Evolutionary conservation across 768 basidiomycete genomes (phyloP).

Genomic region (Termitomyces sp.): DNA sequence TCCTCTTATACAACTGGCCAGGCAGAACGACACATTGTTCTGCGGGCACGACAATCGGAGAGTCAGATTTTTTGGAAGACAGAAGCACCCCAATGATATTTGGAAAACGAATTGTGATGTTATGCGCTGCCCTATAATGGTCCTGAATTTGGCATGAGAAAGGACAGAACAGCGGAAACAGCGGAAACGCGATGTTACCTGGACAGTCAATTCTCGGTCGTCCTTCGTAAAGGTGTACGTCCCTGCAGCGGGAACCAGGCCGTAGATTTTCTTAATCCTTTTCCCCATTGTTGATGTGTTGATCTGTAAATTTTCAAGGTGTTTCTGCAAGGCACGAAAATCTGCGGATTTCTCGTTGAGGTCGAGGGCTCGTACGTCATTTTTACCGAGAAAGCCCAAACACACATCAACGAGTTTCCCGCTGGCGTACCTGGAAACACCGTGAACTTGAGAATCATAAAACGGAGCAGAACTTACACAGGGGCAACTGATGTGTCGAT

Average conservation of each 20-base stretch:
- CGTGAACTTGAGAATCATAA: not conserved
- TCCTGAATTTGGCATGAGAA: slow-evolving; percentile 26
- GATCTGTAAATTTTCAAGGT: slow-evolving; percentile 33
- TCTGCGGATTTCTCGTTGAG: slow-evolving; percentile 16
- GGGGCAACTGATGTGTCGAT: slow-evolving; percentile 44
- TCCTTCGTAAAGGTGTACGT: slow-evolving; percentile 35
- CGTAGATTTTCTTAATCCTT: slow-evolving; percentile 31
- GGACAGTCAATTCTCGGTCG: slow-evolving; percentile 31
- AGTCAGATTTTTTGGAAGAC: slow-evolving; percentile 19
- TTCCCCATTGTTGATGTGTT: slow-evolving; percentile 22
- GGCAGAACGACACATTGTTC: slow-evolving; percentile 44
- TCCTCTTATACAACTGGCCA: slow-evolving; percentile 47
- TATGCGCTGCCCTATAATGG: slow-evolving; percentile 34
- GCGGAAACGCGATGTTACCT: slow-evolving; percentile 23
- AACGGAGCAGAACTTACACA: slow-evolving; percentile 29
- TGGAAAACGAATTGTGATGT: slow-evolving; percentile 28
- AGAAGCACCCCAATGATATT: slow-evolving; percentile 35
- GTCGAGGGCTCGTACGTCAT: slow-evolving; percentile 26
- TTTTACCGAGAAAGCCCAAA: slow-evolving; percentile 22
- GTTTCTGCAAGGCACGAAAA: slow-evolving; percentile 31
- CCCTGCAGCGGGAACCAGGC: slow-evolving; percentile 36
- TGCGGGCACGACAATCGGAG: slow-evolving; percentile 40
- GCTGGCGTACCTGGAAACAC: slow-evolving; percentile 22
- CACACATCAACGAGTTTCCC: slow-evolving; percentile 30
- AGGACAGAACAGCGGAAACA: not conserved